Evolutionary conservation across 1,284 basidiomycete species (phyloP), one percentile per base, ranked within the genome.

Genomic region (Cerrena zonata): DNA sequence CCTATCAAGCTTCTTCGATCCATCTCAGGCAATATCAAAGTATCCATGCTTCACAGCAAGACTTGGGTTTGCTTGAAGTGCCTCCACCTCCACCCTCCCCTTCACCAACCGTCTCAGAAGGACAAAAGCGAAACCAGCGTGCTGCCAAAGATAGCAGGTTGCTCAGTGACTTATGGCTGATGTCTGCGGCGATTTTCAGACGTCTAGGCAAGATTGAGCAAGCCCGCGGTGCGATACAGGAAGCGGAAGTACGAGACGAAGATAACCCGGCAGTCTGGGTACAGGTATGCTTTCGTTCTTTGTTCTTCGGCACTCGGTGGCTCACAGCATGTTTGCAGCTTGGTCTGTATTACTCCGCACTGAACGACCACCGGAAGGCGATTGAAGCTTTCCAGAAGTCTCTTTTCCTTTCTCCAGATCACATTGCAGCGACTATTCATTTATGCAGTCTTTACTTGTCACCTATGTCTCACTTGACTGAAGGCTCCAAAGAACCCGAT

Each of bases 121-220:
- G 67, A 65, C 69, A 64, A 22, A 74, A 73, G 50, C 68, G 66
- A 54, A 78, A 72, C 50, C 67, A 62, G 38, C 73, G 78, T 4
- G 74, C 74, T 13, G 72, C 77, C n/a, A 78, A 74, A 45, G 88
- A 91, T 60, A 81, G 83, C 36, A 73, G 84, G 26, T 68, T 94
- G 30, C 71, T 98, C 50, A 90, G 88, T 50, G 84, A 92, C 58
- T 71, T 98, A 19, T 99, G 95, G 95, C 71, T 98, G 4, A 89
- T 92, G 78, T 89, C 86, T 2, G 92, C 95, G 0, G 94, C 96
- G 3, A 94, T 91, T 0, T 99, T 97, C 74, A 78, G 96, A 27
- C 74, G 95, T 51, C 75, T 88, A 45, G 89, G 89, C 10, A 94
- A 94, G 70, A 80, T 91, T 50, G 91, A 94, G 53, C 91, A 98